Evolutionary conservation across 106 monocot genomes (phyloP).

Genomic region (Dioscorea alata): DNA sequence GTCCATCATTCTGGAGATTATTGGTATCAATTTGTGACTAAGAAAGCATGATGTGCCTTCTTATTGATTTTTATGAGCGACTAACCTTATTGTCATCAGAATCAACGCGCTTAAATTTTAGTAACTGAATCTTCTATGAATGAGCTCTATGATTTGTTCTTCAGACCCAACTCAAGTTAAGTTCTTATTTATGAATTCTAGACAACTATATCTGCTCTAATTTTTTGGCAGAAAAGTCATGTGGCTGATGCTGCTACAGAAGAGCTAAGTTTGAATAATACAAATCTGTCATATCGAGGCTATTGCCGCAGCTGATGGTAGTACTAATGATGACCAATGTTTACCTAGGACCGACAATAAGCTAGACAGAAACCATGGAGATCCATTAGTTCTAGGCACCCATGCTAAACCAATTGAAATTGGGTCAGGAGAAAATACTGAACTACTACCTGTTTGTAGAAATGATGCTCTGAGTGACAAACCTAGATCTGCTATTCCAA

Average conservation of each 20-base stretch:
- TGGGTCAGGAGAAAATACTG: constrained; percentile 13
- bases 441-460: constrained; percentile 1
- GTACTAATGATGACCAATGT: constrained; percentile 10
- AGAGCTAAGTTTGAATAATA: constrained; percentile 5
- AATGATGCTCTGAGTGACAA: constrained; percentile 12
- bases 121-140: too few species aligned
- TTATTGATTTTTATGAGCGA: too few species aligned
- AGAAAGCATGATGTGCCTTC: too few species aligned
- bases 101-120: too few species aligned
- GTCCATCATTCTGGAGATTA: too few species aligned
- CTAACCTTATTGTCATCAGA: too few species aligned
- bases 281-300: constrained; percentile 1
- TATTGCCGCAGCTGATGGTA: constrained; percentile 6
- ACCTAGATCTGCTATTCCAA: constrained; percentile 10
- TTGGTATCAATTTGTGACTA: too few species aligned
- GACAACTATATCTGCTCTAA: too few species aligned
- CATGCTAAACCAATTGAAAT: constrained; percentile 2
- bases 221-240: too few species aligned
- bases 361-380: constrained; percentile 14
- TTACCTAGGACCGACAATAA: constrained; percentile 1
- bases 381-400: not conserved
- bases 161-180: too few species aligned
- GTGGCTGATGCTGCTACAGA: constrained; percentile 7
- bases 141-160: too few species aligned
- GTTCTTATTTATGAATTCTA: too few species aligned